These are phyloP conservation scores for Botrytis porri DNA, from an alignment of 2,329 filamentous ascomycete species.

Conservation along the genomic window DNA sequence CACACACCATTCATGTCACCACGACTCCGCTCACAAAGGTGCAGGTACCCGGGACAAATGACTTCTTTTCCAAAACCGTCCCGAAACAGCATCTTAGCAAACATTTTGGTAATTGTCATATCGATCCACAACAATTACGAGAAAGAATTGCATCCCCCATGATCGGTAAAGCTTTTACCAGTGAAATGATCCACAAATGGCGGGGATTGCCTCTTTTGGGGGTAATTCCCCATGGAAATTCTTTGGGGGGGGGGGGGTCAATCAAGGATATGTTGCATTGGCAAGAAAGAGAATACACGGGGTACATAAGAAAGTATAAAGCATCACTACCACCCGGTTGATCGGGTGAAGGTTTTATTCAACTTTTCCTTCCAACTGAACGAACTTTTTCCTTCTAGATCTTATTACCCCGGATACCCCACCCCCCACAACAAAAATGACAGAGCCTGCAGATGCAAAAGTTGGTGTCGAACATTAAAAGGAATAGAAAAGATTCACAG, in stretches of 20 bases:
- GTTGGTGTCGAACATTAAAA: background rate
- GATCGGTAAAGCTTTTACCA: constrained; percentile 8
- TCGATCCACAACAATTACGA: background rate
- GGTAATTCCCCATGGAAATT: background rate
- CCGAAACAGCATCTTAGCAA: background rate
- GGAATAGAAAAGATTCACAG: background rate
- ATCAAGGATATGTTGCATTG: background rate
- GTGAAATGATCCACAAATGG: background rate
- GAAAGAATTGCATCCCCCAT: background rate
- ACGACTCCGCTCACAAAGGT: background rate
- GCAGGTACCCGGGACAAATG: background rate
- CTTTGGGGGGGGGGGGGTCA: background rate
- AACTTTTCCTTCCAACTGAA: background rate
- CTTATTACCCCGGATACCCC: background rate
- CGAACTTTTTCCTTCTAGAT: background rate
- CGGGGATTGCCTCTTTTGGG: background rate
- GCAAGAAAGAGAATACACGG: background rate
- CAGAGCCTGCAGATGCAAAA: background rate
- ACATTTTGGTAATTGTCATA: background rate
- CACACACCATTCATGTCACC: background rate
- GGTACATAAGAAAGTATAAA: background rate
- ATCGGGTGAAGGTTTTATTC: background rate
- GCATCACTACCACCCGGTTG: background rate
- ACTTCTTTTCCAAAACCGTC: background rate
- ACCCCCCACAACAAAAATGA: background rate